Conservation (phyloP, 2,329 filamentous ascomycete genomes). For the Hymenoscyphus occultus region DNA sequence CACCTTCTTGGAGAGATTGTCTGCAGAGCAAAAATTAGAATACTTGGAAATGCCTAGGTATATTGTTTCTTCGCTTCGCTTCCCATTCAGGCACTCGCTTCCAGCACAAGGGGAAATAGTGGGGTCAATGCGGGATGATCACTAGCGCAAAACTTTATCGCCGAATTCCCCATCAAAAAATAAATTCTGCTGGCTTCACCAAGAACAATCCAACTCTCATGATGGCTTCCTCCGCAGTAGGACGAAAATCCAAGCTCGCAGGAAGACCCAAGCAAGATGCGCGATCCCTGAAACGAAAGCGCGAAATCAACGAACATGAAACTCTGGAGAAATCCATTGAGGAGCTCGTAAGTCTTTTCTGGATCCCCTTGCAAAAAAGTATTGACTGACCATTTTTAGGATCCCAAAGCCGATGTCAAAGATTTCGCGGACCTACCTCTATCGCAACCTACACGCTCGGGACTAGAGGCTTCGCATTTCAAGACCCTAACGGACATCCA, state of each 20-base stretch:
- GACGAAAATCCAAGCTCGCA: constrained; percentile 25
- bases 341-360: constrained; percentile 30
- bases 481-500: constrained; percentile 90
- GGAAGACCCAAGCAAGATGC: constrained; percentile 25
- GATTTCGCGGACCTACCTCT: constrained; percentile 83
- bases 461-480: constrained; percentile 84
- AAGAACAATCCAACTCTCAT: constrained; percentile 16
- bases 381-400: constrained; percentile 27
- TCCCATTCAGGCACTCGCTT: neutral
- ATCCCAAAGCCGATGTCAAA: constrained; percentile 42
- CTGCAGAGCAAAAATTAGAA: no score
- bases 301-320: constrained; percentile 33
- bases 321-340: constrained; percentile 33
- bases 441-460: constrained; percentile 73
- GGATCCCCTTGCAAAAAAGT: neutral
- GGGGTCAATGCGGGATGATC: neutral
- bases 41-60: no score
- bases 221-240: constrained; percentile 29
- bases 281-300: constrained; percentile 35
- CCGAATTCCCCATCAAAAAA: constrained; percentile 9
- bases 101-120: neutral
- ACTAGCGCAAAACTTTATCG: neutral
- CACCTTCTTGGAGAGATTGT: no score
- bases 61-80: no score
- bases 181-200: constrained; percentile 17